Base-by-base conservation (phyloP, 192 early-diverging fungal species). In the Coemansia sp. region DNA sequence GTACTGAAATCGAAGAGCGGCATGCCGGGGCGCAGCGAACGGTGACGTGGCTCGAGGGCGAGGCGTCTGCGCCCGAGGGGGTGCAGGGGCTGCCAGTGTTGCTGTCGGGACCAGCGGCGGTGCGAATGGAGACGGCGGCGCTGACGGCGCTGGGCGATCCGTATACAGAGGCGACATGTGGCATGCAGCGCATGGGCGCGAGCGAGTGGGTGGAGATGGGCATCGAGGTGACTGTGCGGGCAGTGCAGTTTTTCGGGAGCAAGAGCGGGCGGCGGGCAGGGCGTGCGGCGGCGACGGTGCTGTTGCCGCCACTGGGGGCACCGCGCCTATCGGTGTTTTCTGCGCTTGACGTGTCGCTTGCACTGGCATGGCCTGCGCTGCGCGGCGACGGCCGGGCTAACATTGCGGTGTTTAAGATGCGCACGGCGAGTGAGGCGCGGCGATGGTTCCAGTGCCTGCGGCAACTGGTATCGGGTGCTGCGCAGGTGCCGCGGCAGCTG, bases 251-350 rank as follows among this genome's bases (percentile, higher is more conserved):
- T 30, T 74, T 32, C 30, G 30, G 6, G 6, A 11, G 30, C 30
- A 11, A 67, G 27, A 26, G 57, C 19, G 28, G 59, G 11, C 60
- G 62, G 29, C 60, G 50, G 43, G 57, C 24, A 28, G 53, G 61
- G 5, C 60, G 64, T 13, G 54, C 64, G 11, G 45, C 58, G 4
- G 46, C 55, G n/a, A 46, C 66, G 14, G 29, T 57, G 34, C 59
- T 67, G 26, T 53, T 64, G 17, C 57, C 68, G 9, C 57, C 55
- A 6, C 24, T 46, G 4, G 27, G 56, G 25, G 63, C 64, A 1
- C 64, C 75, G 10, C 75, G 64, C 6, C 41, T 78, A 19, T 78
- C 75, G 20, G 57, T 78, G 56, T 78, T 66, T 33, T 78, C 75
- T 9, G 63, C 68, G 19, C 55, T 78, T 44, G 75, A 78, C 23